A percentile compares a stretch with the other conserved stretches of the same genome.
Conservation (phyloP, 345 rosid genomes). For the Aquilaria yunnanensis region DNA sequence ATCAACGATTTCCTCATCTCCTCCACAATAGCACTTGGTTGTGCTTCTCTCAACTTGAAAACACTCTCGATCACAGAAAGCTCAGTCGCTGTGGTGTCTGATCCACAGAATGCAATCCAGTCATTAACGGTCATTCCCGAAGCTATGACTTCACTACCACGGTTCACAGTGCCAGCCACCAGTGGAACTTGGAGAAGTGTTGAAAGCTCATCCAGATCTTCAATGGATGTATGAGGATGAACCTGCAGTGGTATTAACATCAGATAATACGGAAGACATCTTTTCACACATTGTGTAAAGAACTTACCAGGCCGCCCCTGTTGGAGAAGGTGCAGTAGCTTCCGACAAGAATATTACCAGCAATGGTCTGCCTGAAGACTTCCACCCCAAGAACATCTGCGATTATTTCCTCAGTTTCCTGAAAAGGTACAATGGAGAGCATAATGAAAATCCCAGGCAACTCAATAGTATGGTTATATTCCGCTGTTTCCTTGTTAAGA, state of each 20-base stretch:
- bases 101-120: constrained; percentile 86
- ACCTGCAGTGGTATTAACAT: constrained; percentile 37
- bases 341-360: constrained; percentile 92
- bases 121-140: constrained; percentile 88
- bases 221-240: constrained; percentile 89
- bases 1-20: constrained; percentile 94
- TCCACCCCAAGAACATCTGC: constrained; percentile 97
- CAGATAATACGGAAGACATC: too few species aligned
- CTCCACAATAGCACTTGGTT: constrained; percentile 68
- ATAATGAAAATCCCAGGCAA: background rate
- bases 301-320: constrained; percentile 82
- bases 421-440: background rate
- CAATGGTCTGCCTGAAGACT: constrained; percentile 91
- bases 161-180: constrained; percentile 81
- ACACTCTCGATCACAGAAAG: constrained; percentile 84
- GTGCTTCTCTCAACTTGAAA: constrained; percentile 91
- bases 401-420: constrained; percentile 91
- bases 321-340: constrained; percentile 89
- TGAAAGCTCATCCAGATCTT: constrained; percentile 92
- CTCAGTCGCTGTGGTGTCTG: constrained; percentile 94
- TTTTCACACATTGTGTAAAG: too few species aligned
- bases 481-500: too few species aligned
- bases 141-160: constrained; percentile 80
- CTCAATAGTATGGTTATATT: too few species aligned
- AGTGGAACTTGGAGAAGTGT: constrained; percentile 80